Base-by-base conservation (phyloP, 2,329 filamentous ascomycete species). In the Zalaria sp. region DNA sequence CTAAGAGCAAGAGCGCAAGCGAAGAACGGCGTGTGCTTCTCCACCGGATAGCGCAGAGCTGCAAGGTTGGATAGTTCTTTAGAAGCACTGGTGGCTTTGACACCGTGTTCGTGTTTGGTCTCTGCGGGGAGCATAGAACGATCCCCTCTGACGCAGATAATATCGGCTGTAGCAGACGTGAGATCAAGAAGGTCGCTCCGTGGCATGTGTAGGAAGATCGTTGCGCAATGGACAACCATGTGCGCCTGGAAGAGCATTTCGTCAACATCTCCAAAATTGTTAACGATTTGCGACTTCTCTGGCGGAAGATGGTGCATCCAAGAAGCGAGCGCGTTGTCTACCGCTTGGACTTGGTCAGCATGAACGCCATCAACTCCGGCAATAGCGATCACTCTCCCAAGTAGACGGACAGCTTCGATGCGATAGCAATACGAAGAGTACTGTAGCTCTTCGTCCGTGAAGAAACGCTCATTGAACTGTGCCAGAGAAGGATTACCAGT, bases 191-290 rank as follows among this genome's bases (percentile, higher is more conserved):
- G 70, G 51, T 85, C 81, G 3, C 83, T 88, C 43, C 81, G 75
- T 5, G 83, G 83, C 49, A 88, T 81, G 56, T 91, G 83, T 11
- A 91, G 71, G 49, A 87, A 75, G 51, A 91, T 84, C 1, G 79
- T 64, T 6, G 71, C 68, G 72, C 46, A 53, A 41, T 74, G 66
- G 40, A 73, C 69, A 52, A 93, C 83, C 76, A 93, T 89, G 47
- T 84, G 81, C 1, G 84, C 87, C 58, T 93, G 85, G 63, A 94
- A 93, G 61, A 94, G 79, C 73, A 93, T 81, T 61, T 93, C 85
- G 57, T 95, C 88, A 7, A 88, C 69, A 41, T 77, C 72, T 28
- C 84, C 80, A 50, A 81, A 75, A 47, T 74, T 72, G 45, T 77
- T 73, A 41, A 93, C 66, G 10, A 83, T 69, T 46, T 84, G 75